phyloP scores from a whole-genome alignment of 257 asterid genomes.

The Lavandula angustifolia region DNA sequence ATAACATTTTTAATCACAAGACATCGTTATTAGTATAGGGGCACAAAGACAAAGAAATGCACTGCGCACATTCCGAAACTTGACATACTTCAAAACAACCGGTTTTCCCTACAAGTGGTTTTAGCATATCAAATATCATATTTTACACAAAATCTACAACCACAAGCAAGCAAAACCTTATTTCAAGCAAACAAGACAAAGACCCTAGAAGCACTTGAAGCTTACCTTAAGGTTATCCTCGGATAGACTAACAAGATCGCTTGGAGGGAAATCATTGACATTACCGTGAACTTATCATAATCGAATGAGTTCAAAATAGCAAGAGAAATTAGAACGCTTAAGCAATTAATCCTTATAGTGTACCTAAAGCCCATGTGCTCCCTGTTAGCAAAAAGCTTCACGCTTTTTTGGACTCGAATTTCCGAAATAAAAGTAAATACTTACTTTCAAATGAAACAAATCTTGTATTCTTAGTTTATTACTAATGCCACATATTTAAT shows the following conservation, averaged over 20 bases:
- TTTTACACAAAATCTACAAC: constrained; percentile 23
- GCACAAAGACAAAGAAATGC: constrained; percentile 15
- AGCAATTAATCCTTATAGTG: constrained; percentile 21
- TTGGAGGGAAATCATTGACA: constrained; percentile 34
- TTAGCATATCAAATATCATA: constrained; percentile 21
- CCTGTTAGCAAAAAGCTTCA: constrained; percentile 35
- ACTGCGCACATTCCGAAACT: constrained; percentile 37
- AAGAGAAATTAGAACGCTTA: background rate
- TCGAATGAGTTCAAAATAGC: constrained; percentile 22
- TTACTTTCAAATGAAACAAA: constrained; percentile 1
- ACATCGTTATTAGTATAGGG: background rate
- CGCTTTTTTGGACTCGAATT: constrained; percentile 32
- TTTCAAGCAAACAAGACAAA: constrained; percentile 7
- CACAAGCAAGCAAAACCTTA: background rate
- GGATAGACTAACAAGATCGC: constrained; percentile 42
- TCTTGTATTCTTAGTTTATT: background rate
- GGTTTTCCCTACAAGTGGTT: constrained; percentile 34
- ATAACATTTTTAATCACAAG: constrained; percentile 1
- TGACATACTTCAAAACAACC: constrained; percentile 30
- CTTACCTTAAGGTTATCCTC: constrained; percentile 85
- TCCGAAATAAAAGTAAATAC: constrained; percentile 1
- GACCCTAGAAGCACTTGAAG: constrained; percentile 19
- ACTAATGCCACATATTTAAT: background rate
- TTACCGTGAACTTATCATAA: constrained; percentile 25
- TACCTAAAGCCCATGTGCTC: constrained; percentile 71